Evolutionary conservation across 1,284 basidiomycete species (phyloP).

Genomic region (Puccinia triticina): DNA sequence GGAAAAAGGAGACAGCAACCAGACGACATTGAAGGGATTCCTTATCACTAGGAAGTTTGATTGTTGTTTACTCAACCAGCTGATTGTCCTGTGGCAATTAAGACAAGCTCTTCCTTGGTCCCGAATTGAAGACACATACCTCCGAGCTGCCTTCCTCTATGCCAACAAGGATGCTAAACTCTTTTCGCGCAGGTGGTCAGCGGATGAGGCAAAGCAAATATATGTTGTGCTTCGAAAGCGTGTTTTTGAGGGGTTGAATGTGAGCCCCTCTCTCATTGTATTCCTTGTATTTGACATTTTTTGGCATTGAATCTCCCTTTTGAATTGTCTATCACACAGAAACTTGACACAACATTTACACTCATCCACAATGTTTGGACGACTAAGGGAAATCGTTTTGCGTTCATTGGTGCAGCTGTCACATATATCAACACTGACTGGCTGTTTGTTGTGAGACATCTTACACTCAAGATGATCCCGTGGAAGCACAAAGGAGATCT

Average conservation of each 20-base stretch:
- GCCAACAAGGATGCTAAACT: neutral
- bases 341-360: too few species aligned
- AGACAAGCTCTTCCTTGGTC: neutral
- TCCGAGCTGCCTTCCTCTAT: neutral
- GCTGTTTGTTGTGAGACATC: neutral
- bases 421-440: neutral
- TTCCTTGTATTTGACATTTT: neutral
- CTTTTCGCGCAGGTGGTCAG: neutral
- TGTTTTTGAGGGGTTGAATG: neutral
- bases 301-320: neutral
- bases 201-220: neutral
- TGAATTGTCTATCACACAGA: too few species aligned
- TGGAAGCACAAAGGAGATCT: neutral
- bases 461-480: slow-evolving; percentile 6
- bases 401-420: neutral
- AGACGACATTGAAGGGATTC: neutral
- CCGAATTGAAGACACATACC: slow-evolving; percentile 5
- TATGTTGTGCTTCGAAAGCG: neutral
- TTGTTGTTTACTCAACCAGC: neutral
- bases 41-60: neutral
- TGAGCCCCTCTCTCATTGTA: neutral
- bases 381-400: slow-evolving; percentile 11
- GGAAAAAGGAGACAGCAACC: too few species aligned
- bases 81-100: neutral
- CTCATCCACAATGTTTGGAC: neutral